phyloP scores from a whole-genome alignment of 2,329 filamentous ascomycete genomes.

The Drechslerella coelobrocha region DNA sequence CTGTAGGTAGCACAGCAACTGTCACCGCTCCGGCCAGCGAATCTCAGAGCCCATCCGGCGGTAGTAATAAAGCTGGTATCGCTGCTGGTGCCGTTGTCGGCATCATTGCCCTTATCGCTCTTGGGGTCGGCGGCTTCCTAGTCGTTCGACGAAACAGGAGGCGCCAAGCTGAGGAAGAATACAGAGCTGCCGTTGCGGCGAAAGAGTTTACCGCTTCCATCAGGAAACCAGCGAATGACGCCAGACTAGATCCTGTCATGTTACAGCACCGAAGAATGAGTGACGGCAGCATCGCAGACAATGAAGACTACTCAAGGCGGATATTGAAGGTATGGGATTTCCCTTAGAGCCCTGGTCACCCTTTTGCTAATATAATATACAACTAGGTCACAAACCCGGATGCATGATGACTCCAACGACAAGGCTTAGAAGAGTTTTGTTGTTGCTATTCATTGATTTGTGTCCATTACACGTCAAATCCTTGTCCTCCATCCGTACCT shows the following conservation, averaged over 20 bases:
- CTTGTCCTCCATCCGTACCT: constrained; percentile 15
- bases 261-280: constrained; percentile 85
- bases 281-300: constrained; percentile 94
- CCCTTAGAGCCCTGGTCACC: background rate
- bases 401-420: constrained; percentile 36
- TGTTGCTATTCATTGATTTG: constrained; percentile 30
- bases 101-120: constrained; percentile 71
- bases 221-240: constrained; percentile 71
- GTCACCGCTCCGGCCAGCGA: constrained; percentile 32
- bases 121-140: constrained; percentile 74
- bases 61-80: constrained; percentile 79
- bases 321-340: constrained; percentile 79
- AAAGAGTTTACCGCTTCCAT: constrained; percentile 68
- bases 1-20: constrained; percentile 11
- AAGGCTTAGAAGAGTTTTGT: constrained; percentile 27
- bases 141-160: constrained; percentile 77
- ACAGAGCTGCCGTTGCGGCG: constrained; percentile 79
- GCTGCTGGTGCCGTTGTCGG: constrained; percentile 87
- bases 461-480: constrained; percentile 8
- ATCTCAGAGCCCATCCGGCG: constrained; percentile 56
- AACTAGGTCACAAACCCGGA: constrained; percentile 48
- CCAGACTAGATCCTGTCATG: constrained; percentile 81
- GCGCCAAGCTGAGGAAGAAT: constrained; percentile 80
- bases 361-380: background rate
- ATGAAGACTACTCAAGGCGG: constrained; percentile 93